Evolutionary conservation across 768 basidiomycete species (phyloP).

Genomic region (Obba rivulosa): DNA sequence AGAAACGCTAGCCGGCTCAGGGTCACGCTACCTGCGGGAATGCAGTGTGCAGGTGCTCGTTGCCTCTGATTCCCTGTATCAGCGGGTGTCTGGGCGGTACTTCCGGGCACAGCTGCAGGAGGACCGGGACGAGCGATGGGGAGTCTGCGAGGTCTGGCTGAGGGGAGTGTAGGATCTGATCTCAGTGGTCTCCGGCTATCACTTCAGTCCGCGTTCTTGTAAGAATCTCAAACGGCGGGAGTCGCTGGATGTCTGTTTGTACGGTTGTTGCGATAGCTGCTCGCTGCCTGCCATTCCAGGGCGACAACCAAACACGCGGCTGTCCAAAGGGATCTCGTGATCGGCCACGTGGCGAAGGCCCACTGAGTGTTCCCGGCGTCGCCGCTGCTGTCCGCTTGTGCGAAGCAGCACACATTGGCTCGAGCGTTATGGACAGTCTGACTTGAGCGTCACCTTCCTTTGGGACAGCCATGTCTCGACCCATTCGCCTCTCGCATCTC

Average conservation of each 20-base stretch:
- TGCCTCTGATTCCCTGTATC: slow-evolving; percentile 8
- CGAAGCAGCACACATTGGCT: background rate
- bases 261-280: no score
- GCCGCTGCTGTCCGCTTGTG: slow-evolving; percentile 1
- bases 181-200: background rate
- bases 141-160: slow-evolving; percentile 17
- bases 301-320: no score
- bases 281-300: no score
- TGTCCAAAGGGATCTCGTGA: no score
- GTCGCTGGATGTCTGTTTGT: background rate
- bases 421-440: background rate
- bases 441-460: background rate
- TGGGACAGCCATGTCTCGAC: no score
- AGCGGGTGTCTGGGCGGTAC: slow-evolving; percentile 10
- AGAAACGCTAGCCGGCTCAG: background rate
- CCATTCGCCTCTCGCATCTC: no score
- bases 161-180: slow-evolving; percentile 10
- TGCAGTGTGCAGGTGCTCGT: slow-evolving; percentile 16
- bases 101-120: slow-evolving; percentile 13
- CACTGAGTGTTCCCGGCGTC: slow-evolving; percentile 3
- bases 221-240: slow-evolving; percentile 10
- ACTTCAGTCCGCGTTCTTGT: background rate
- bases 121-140: slow-evolving; percentile 14
- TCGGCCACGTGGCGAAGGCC: no score
- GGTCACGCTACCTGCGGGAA: slow-evolving; percentile 3